Conservation (phyloP, 2,329 filamentous ascomycete genomes). For the Beauveria varroae region DNA sequence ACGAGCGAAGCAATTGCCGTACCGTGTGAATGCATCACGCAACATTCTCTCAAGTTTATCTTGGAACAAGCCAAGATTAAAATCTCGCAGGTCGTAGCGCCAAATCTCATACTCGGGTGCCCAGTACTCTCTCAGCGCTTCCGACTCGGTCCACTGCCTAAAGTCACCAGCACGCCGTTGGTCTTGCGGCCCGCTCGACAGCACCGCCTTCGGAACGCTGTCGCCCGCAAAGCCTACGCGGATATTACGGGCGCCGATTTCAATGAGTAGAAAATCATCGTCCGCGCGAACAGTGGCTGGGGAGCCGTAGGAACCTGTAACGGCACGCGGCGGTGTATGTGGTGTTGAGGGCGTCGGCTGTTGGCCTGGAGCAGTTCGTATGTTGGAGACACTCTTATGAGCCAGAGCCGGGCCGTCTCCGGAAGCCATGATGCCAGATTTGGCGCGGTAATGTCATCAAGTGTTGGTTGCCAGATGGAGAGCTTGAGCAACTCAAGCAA, state of each 20-base stretch:
- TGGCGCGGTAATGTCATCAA: neutral
- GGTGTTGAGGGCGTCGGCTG: constrained; percentile 29
- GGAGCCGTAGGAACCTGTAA: constrained; percentile 50
- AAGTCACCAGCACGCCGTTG: constrained; percentile 77
- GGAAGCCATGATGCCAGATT: constrained; percentile 33
- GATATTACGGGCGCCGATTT: constrained; percentile 72
- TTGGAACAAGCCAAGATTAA: constrained; percentile 72
- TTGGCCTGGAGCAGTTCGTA: constrained; percentile 30
- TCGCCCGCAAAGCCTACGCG: constrained; percentile 85
- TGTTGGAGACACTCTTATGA: constrained; percentile 52
- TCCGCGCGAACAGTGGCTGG: constrained; percentile 60
- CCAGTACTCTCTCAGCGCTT: constrained; percentile 45
- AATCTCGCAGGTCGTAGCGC: constrained; percentile 61
- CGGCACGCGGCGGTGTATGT: constrained; percentile 51
- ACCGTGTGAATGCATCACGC: constrained; percentile 75
- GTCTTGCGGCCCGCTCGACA: constrained; percentile 67
- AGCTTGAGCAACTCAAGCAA: neutral
- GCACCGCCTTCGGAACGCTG: constrained; percentile 60
- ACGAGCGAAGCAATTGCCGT: constrained; percentile 33
- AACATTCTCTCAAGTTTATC: constrained; percentile 82
- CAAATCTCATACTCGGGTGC: constrained; percentile 66
- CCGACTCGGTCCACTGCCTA: constrained; percentile 55
- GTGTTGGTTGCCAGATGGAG: neutral
- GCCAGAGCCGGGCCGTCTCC: constrained; percentile 37
- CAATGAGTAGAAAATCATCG: constrained; percentile 77